Conservation (phyloP, 2,329 filamentous ascomycete genomes). For the Pyrenophora graminea region DNA sequence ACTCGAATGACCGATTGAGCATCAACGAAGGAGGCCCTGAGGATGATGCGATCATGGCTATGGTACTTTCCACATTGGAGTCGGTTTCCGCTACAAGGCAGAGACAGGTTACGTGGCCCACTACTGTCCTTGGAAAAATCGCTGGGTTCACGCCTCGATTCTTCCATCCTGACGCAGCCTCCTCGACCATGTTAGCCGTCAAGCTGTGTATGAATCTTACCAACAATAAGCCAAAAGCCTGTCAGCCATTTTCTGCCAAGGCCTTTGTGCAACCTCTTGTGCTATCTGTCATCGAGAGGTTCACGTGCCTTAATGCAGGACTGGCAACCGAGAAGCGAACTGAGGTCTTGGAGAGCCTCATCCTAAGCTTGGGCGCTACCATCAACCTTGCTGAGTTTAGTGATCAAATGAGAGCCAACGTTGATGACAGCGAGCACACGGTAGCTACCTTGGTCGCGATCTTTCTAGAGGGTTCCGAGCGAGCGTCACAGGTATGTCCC, state of each 20-base stretch:
- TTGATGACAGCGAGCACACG: constrained; percentile 47
- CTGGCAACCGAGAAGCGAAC: constrained; percentile 59
- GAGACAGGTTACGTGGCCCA: constrained; percentile 43
- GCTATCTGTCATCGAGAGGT: constrained; percentile 33
- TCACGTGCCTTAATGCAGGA: constrained; percentile 24
- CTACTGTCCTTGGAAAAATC: constrained; percentile 57
- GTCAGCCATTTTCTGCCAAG: constrained; percentile 65
- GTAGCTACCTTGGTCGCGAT: constrained; percentile 65
- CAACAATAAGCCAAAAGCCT: constrained; percentile 75
- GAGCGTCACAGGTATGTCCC: constrained; percentile 67
- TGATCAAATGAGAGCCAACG: constrained; percentile 55
- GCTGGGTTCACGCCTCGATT: constrained; percentile 50
- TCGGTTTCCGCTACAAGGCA: constrained; percentile 51
- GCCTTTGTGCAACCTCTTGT: constrained; percentile 55
- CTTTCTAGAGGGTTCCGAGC: constrained; percentile 70
- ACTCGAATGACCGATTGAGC: constrained; percentile 21
- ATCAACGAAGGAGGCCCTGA: constrained; percentile 19
- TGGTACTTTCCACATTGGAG: constrained; percentile 59
- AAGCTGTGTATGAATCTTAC: constrained; percentile 83
- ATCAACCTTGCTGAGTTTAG: constrained; percentile 88
- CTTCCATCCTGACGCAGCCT: constrained; percentile 22
- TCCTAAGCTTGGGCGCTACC: constrained; percentile 78
- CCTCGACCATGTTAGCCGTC: constrained; percentile 55
- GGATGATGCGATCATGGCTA: constrained; percentile 40
- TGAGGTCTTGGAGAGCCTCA: constrained; percentile 66